Conservation (phyloP, 2,329 filamentous ascomycete species). For the Pestalotiopsis sp. region DNA sequence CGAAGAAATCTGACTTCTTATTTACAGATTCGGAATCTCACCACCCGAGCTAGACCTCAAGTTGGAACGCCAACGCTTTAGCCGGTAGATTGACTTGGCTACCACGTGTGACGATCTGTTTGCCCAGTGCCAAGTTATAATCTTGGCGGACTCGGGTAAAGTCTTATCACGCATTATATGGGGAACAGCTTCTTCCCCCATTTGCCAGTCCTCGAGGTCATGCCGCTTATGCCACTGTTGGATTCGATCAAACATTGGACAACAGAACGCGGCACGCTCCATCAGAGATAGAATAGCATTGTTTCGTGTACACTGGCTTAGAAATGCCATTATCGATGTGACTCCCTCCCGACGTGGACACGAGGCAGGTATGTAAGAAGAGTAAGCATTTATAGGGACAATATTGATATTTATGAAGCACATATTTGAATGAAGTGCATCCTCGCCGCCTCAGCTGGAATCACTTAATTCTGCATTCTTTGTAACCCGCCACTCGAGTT, state of each 20-base stretch:
- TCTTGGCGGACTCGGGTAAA: background rate
- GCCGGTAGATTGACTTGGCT: background rate
- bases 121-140: background rate
- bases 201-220: background rate
- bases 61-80: background rate
- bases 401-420: background rate
- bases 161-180: background rate
- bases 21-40: background rate
- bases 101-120: background rate
- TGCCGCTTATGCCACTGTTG: background rate
- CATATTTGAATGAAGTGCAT: background rate
- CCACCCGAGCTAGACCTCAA: background rate
- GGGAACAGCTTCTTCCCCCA: background rate
- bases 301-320: background rate
- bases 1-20: background rate
- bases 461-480: background rate
- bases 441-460: background rate
- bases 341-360: no score
- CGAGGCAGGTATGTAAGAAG: no score
- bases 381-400: no score
- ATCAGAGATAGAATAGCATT: background rate
- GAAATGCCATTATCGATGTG: background rate
- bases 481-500: background rate
- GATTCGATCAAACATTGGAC: background rate
- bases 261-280: background rate